Evolutionary conservation across 768 basidiomycete genomes (phyloP).

Genomic region (Chalciporus chontae): DNA sequence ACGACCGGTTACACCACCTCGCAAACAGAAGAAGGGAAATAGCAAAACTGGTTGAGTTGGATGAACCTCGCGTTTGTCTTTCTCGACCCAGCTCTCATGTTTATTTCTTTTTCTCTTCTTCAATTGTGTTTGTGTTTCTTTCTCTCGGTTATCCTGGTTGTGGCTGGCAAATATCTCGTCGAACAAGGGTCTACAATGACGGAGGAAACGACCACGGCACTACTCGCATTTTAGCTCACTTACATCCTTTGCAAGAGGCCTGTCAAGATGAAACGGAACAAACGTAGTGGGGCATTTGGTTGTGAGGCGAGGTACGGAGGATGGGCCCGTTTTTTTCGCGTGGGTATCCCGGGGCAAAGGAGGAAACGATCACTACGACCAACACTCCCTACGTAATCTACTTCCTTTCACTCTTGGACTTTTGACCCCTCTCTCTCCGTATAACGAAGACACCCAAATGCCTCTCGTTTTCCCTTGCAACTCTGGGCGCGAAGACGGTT

Average conservation of each 20-base stretch:
- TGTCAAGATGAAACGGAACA: slow-evolving; percentile 10
- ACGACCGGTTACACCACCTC: slow-evolving; percentile 89
- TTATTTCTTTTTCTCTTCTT: slow-evolving; percentile 32
- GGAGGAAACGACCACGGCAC: slow-evolving; percentile 14
- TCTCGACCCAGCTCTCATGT: slow-evolving; percentile 25
- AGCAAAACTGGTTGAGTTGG: slow-evolving; percentile 54
- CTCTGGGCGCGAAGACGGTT: no score
- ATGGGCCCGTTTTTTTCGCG: slow-evolving; percentile 16
- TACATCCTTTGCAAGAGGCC: slow-evolving; percentile 2
- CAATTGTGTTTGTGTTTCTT: slow-evolving; percentile 20
- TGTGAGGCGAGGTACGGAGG: not conserved
- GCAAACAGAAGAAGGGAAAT: slow-evolving; percentile 97
- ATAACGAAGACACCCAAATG: not conserved
- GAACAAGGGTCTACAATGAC: slow-evolving; percentile 14
- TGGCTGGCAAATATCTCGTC: slow-evolving; percentile 28
- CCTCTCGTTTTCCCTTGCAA: not conserved
- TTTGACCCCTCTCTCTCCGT: not conserved
- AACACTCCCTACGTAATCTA: slow-evolving; percentile 31
- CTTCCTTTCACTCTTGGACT: slow-evolving; percentile 28
- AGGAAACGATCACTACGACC: slow-evolving; percentile 21
- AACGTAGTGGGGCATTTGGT: slow-evolving; percentile 12
- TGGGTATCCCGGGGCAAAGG: slow-evolving; percentile 15
- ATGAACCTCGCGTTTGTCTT: slow-evolving; percentile 24
- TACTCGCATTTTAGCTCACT: slow-evolving; percentile 10
- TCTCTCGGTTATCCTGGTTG: slow-evolving; percentile 6